These are phyloP conservation scores for Diplodia corticola DNA, from an alignment of 2,329 filamentous ascomycete species.

Conservation along the genomic window DNA sequence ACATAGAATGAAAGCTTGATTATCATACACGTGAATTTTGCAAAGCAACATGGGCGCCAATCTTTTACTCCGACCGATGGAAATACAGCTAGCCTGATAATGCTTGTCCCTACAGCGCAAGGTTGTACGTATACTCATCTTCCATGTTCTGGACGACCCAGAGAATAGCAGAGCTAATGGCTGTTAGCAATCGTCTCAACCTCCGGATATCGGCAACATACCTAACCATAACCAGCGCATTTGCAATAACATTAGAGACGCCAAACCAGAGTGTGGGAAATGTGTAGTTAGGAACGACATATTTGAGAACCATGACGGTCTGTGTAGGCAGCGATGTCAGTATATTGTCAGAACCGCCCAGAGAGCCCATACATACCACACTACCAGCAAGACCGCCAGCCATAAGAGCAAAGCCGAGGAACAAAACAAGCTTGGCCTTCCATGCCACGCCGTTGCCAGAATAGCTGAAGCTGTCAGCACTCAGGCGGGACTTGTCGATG, in stretches of 20 bases:
- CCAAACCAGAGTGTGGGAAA: slow-evolving; percentile 67
- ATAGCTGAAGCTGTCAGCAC: slow-evolving; percentile 65
- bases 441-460: slow-evolving; percentile 67
- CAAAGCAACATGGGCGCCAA: background rate
- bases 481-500: slow-evolving; percentile 67
- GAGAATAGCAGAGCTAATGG: slow-evolving; percentile 59
- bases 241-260: slow-evolving; percentile 65
- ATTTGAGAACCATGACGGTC: slow-evolving; percentile 68
- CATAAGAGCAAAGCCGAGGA: slow-evolving; percentile 68
- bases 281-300: slow-evolving; percentile 60
- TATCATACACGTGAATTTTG: slow-evolving; percentile 1
- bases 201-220: slow-evolving; percentile 39
- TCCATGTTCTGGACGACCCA: slow-evolving; percentile 74
- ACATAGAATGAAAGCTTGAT: background rate
- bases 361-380: slow-evolving; percentile 48
- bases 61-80: background rate
- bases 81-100: background rate
- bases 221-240: slow-evolving; percentile 67
- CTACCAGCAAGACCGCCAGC: slow-evolving; percentile 67
- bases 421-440: slow-evolving; percentile 68
- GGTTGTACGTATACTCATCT: slow-evolving; percentile 70
- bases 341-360: background rate
- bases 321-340: slow-evolving; percentile 27
- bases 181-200: slow-evolving; percentile 28
- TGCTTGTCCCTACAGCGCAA: slow-evolving; percentile 53